Evolutionary conservation across 345 rosid species (phyloP), one percentile per base, ranked within the genome.

Genomic region (Aurinia saxatilis): DNA sequence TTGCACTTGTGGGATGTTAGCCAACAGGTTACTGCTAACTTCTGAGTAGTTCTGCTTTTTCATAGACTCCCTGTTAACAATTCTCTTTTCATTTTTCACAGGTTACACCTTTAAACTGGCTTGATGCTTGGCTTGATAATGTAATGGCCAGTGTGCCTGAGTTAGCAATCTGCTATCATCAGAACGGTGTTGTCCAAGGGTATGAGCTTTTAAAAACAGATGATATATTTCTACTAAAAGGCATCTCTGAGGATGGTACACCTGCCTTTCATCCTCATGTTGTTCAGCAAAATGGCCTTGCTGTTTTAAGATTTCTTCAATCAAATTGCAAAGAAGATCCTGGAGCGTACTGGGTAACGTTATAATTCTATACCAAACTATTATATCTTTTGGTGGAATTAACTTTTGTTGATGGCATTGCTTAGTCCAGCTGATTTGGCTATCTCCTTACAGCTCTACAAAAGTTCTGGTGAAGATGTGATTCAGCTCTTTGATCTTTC

Each of bases 71-170:
- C 0, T 46, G 10, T 54, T 62, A 54, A 49, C 42, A 8, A 6
- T 50, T 70, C 39, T 30, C 37, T 23, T 17, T 52, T 10, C 12
- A 40, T 12, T 62, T 30, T 30, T 56, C 23, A 48, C 76, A 88
- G 98, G 89, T 92, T 45, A 88, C 96, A 35, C 87, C 98, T 13
- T 65, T 88, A 66, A 92, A 85, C 10, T 92, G 98, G 98, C 95
- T 92, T 66, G 98, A 92, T 63, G 92, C 96, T 58, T 89, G 98
- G 98, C 95, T 92, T 59, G 98, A 92, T 68, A 92, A 92, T 73
- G 81, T 92, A 61, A 92, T 89, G 98, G 95, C 98, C 7, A 89
- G 95, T 82, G 98, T 80, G 62, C 98, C 98, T 16, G 98, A 92
- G 81, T 71, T 92, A 67, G 98, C 98, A 60, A 92, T 92, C 52